phyloP scores from a whole-genome alignment of 2,329 filamentous ascomycete genomes.

The Bipolaris cookei region DNA sequence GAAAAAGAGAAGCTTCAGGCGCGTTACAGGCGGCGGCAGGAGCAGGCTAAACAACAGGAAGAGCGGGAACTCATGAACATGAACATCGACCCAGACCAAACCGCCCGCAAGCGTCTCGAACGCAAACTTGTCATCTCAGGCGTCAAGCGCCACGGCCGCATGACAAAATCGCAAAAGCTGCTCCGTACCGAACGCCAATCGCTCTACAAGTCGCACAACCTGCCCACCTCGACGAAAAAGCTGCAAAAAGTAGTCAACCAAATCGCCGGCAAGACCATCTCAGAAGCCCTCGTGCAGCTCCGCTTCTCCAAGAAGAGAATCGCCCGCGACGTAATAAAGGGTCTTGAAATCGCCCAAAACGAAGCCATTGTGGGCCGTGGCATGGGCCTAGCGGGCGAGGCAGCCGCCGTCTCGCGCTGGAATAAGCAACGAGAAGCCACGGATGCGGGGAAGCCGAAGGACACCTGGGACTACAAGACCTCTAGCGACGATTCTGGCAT shows the following conservation, averaged over 20 bases:
- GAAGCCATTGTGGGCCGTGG: constrained; percentile 78
- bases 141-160: constrained; percentile 70
- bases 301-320: constrained; percentile 93
- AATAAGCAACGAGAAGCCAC: constrained; percentile 23
- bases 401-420: constrained; percentile 30
- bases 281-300: constrained; percentile 95
- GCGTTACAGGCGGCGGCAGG: constrained; percentile 15
- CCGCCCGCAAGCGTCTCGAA: constrained; percentile 75
- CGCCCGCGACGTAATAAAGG: constrained; percentile 77
- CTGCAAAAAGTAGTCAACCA: constrained; percentile 83
- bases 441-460: constrained; percentile 17
- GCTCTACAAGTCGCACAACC: constrained; percentile 68
- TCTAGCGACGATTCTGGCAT: constrained; percentile 15
- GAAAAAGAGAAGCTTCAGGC: constrained; percentile 25
- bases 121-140: constrained; percentile 82
- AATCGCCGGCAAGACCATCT: constrained; percentile 90
- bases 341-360: constrained; percentile 82
- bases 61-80: constrained; percentile 63
- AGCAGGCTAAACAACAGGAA: constrained; percentile 17
- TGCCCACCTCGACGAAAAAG: constrained; percentile 92
- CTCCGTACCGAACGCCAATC: constrained; percentile 68
- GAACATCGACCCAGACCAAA: constrained; percentile 74
- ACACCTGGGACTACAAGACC: constrained; percentile 20
- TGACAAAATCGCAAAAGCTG: constrained; percentile 71
- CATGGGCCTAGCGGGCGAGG: constrained; percentile 72